These are phyloP conservation scores for Lepiota venenata DNA, from an alignment of 768 basidiomycete genomes.

Conservation along the genomic window DNA sequence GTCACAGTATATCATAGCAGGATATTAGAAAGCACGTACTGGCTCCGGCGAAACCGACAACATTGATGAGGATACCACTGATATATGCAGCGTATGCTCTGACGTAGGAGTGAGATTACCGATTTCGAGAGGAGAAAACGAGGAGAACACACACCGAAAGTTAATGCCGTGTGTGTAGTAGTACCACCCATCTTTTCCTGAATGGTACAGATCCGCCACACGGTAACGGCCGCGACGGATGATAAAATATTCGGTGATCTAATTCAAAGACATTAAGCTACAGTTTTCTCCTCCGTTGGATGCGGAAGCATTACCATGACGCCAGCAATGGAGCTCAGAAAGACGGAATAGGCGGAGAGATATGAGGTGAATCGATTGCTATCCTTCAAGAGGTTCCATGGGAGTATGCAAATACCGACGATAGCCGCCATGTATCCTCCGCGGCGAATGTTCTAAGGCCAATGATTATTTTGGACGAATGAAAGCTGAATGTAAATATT, in stretches of 20 bases:
- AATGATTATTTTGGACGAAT: not conserved
- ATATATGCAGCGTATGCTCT: constrained; percentile 68
- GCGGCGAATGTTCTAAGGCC: constrained; percentile 67
- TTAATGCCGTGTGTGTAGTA: constrained; percentile 74
- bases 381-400: constrained; percentile 72
- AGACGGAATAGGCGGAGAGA: constrained; percentile 79
- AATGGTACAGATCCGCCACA: constrained; percentile 67
- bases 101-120: constrained; percentile 1
- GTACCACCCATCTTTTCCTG: constrained; percentile 61
- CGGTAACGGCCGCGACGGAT: constrained; percentile 67
- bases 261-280: not conserved
- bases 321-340: constrained; percentile 76
- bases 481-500: not conserved
- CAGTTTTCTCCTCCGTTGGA: not conserved
- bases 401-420: constrained; percentile 71
- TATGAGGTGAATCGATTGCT: constrained; percentile 80
- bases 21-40: constrained; percentile 35
- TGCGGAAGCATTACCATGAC: constrained; percentile 54
- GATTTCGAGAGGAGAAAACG: not conserved
- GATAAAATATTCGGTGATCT: constrained; percentile 80
- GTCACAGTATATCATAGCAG: constrained; percentile 1
- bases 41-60: constrained; percentile 77
- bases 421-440: constrained; percentile 83
- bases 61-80: constrained; percentile 76
- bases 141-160: constrained; percentile 44